Evolutionary conservation across 352 stramenopile species (phyloP).

Genomic region (Globisporangium rhizosaccharum): DNA sequence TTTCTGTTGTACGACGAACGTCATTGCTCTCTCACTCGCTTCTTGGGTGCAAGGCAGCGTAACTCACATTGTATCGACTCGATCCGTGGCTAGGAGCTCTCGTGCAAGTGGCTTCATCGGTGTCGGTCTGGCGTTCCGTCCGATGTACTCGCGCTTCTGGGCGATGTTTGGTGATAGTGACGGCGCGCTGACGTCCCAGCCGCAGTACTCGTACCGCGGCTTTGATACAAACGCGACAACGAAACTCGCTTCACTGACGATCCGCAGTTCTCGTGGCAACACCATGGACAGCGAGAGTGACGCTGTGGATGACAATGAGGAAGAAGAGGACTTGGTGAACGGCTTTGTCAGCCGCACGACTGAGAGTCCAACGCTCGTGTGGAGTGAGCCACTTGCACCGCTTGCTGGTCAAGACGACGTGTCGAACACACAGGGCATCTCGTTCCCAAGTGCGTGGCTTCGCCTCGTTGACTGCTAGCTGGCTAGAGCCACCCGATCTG

Average conservation of each 20-base stretch:
- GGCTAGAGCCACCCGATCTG: not conserved
- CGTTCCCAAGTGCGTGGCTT: slow-evolving; percentile 37
- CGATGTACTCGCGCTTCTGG: slow-evolving; percentile 34
- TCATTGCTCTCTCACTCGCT: not conserved
- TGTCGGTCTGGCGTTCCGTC: slow-evolving; percentile 34
- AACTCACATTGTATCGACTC: not conserved
- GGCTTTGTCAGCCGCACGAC: slow-evolving; percentile 6
- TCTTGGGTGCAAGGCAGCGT: not conserved
- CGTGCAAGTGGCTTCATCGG: slow-evolving; percentile 51
- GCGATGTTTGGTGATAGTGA: slow-evolving; percentile 14
- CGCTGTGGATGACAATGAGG: not conserved
- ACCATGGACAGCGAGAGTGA: not conserved
- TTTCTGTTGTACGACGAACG: slow-evolving; percentile 28
- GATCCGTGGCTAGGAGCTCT: slow-evolving; percentile 17
- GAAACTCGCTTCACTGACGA: slow-evolving; percentile 9
- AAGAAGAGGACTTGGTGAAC: slow-evolving; percentile 5
- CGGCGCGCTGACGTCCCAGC: not conserved
- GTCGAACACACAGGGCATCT: slow-evolving; percentile 36
- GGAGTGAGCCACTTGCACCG: slow-evolving; percentile 47
- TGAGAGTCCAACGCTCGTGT: slow-evolving; percentile 11
- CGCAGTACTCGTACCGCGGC: slow-evolving; percentile 24
- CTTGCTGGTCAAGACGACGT: slow-evolving; percentile 24
- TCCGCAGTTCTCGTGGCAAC: not conserved
- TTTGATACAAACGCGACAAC: slow-evolving; percentile 4
- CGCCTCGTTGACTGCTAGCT: not conserved